A percentile compares a stretch with the other conserved stretches of the same genome.
These are phyloP conservation scores for Harringtonia aguacate DNA, from an alignment of 2,329 filamentous ascomycete species.

Conservation along the genomic window DNA sequence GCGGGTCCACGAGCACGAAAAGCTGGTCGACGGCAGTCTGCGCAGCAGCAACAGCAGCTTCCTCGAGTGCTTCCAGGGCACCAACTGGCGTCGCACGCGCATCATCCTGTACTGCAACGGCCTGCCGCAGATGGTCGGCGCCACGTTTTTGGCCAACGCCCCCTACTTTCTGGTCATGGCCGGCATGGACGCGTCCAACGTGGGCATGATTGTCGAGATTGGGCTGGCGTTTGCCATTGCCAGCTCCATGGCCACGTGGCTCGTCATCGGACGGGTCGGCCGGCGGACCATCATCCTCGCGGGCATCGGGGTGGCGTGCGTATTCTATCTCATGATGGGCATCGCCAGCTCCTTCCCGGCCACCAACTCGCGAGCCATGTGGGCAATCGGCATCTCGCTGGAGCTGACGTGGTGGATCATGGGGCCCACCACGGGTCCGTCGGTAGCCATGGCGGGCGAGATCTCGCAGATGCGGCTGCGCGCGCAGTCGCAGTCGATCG, in stretches of 20 bases:
- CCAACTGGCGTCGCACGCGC: conserved; percentile 4
- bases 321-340: background rate
- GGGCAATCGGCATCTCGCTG: background rate
- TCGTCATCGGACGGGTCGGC: background rate
- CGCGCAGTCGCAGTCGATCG: background rate
- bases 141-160: background rate
- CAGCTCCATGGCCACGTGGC: background rate
- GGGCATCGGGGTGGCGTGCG: background rate
- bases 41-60: background rate
- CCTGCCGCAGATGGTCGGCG: conserved; percentile 1
- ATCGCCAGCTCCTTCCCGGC: background rate
- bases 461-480: background rate
- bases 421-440: background rate
- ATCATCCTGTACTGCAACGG: conserved; percentile 4
- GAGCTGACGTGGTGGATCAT: background rate
- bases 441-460: conserved; percentile 1
- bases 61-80: conserved; percentile 4
- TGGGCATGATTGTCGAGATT: background rate
- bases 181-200: background rate
- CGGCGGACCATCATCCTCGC: background rate
- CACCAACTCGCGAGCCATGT: too few relatives aligned
- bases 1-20: background rate
- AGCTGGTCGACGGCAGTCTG: too few relatives aligned
- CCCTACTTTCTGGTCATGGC: conserved; percentile 2
- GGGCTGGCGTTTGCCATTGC: background rate